These are phyloP conservation scores for Aureobasidium sp. DNA, from an alignment of 2,329 filamentous ascomycete species.

Conservation along the genomic window DNA sequence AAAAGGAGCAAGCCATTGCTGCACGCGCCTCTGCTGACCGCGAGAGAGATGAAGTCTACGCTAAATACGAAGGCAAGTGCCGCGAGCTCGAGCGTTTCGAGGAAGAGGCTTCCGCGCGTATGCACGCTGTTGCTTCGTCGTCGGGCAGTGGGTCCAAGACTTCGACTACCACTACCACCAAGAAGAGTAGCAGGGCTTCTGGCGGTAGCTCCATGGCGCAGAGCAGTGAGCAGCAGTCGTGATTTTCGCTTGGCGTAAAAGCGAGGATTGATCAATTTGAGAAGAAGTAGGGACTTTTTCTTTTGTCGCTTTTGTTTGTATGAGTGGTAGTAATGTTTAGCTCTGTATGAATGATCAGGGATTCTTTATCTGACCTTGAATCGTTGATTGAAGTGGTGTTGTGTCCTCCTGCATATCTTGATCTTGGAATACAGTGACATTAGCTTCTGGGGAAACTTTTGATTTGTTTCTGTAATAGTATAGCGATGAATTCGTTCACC, in stretches of 20 bases:
- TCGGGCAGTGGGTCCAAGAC: not conserved
- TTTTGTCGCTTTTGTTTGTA: too few relatives aligned
- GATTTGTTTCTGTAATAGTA: too few relatives aligned
- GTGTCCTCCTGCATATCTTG: too few relatives aligned
- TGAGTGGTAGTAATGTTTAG: too few relatives aligned
- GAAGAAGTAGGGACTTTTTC: too few relatives aligned
- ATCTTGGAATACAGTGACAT: too few relatives aligned
- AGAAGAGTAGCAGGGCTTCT: constrained; percentile 9
- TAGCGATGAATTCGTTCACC: too few relatives aligned
- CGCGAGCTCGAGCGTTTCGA: constrained; percentile 25
- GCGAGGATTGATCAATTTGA: not conserved
- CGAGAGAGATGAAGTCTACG: constrained; percentile 23
- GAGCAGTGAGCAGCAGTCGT: not conserved
- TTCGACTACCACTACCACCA: constrained; percentile 7
- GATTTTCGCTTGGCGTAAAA: not conserved
- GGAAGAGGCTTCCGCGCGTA: constrained; percentile 16
- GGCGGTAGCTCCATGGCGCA: not conserved
- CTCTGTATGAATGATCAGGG: too few relatives aligned
- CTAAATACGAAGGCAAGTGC: constrained; percentile 25
- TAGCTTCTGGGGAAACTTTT: too few relatives aligned
- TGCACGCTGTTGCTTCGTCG: not conserved
- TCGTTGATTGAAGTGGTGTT: too few relatives aligned
- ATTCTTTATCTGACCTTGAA: too few relatives aligned
- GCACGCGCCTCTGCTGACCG: constrained; percentile 25
- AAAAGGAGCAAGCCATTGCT: constrained; percentile 27